Conservation (phyloP, 495 filamentous ascomycete species). For the Aspergillus funiculosus region DNA sequence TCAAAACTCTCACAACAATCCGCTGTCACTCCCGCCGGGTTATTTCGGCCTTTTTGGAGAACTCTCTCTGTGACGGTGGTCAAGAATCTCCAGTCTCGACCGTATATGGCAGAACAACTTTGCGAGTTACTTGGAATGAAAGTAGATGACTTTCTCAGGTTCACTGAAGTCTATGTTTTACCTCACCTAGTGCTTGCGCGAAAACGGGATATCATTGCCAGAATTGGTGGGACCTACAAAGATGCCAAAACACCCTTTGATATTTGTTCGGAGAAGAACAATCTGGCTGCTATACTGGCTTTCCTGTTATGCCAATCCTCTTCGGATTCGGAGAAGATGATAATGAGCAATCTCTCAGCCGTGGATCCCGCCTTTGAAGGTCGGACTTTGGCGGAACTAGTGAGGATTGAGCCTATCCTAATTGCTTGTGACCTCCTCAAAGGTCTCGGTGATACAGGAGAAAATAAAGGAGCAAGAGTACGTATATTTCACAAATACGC, state of each 20-base stretch:
- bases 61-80: slow-evolving; percentile 72
- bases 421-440: slow-evolving; percentile 82
- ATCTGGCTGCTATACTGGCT: slow-evolving; percentile 73
- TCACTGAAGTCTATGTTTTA: slow-evolving; percentile 74
- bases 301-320: slow-evolving; percentile 69
- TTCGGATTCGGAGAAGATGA: slow-evolving; percentile 56
- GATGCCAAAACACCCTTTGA: slow-evolving; percentile 51
- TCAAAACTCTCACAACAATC: slow-evolving; percentile 58
- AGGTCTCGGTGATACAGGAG: slow-evolving; percentile 62
- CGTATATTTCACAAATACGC: no score
- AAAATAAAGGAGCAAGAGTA: slow-evolving; percentile 54
- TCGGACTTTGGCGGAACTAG: slow-evolving; percentile 58
- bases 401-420: slow-evolving; percentile 67
- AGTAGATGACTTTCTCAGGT: slow-evolving; percentile 63
- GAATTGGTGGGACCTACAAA: slow-evolving; percentile 68
- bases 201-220: slow-evolving; percentile 69
- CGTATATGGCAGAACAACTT: slow-evolving; percentile 73
- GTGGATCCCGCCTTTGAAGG: slow-evolving; percentile 64
- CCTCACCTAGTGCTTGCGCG: slow-evolving; percentile 78
- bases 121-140: slow-evolving; percentile 72
- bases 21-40: slow-evolving; percentile 50
- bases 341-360: slow-evolving; percentile 60
- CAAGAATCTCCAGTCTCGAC: slow-evolving; percentile 70
- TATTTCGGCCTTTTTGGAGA: slow-evolving; percentile 84
- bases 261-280: slow-evolving; percentile 58